Conservation (phyloP, 2,329 filamentous ascomycete genomes). For the Claviceps quebecensis region DNA sequence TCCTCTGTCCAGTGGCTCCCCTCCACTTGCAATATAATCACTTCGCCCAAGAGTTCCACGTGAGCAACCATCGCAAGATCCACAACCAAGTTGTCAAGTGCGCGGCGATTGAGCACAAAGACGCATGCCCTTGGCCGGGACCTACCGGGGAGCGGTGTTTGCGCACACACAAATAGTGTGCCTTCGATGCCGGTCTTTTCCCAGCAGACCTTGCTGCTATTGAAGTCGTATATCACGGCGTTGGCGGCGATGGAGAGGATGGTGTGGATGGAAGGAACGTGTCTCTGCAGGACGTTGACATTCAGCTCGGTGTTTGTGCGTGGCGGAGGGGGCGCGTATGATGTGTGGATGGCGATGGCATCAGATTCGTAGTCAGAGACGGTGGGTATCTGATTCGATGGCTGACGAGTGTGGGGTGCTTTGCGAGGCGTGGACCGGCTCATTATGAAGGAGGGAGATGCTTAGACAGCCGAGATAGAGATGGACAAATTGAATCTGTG, state of each 20-base stretch:
- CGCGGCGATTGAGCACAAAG: constrained; percentile 60
- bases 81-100: constrained; percentile 55
- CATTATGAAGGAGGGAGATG: constrained; percentile 18
- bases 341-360: constrained; percentile 10
- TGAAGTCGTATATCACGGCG: constrained; percentile 74
- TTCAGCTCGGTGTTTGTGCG: constrained; percentile 70
- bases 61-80: constrained; percentile 46
- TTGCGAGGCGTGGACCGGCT: constrained; percentile 29
- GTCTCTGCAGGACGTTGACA: constrained; percentile 66
- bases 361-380: constrained; percentile 55
- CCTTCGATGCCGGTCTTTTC: constrained; percentile 79
- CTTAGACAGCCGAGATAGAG: not conserved
- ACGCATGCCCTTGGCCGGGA: constrained; percentile 37
- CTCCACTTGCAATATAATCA: constrained; percentile 35
- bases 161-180: constrained; percentile 73
- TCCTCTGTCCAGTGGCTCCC: constrained; percentile 17
- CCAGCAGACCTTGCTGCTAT: constrained; percentile 52
- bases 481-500: too few relatives aligned
- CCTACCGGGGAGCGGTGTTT: constrained; percentile 26
- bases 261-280: constrained; percentile 57
- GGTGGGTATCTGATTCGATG: constrained; percentile 25
- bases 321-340: constrained; percentile 26
- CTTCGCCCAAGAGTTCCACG: constrained; percentile 46
- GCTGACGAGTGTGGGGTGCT: constrained; percentile 26
- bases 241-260: constrained; percentile 76